Conservation (phyloP, 768 basidiomycete genomes). For the Calvatia gigantea region DNA sequence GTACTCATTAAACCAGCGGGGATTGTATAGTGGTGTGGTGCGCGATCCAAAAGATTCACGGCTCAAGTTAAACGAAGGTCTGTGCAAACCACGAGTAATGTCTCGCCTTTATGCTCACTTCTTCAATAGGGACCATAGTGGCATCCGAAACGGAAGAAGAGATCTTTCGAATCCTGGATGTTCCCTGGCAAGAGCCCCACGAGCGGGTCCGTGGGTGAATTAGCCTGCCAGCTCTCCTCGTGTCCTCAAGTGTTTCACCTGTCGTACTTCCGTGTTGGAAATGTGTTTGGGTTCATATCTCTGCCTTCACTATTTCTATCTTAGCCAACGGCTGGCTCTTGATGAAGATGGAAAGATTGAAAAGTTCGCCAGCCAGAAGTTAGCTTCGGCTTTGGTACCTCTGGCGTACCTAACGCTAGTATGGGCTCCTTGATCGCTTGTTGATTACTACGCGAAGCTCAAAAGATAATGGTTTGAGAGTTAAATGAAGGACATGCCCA, state of each 20-base stretch:
- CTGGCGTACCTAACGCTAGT: no score
- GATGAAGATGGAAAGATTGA: no score
- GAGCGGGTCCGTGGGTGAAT: constrained; percentile 54
- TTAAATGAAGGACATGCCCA: no score
- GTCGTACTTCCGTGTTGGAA: no score
- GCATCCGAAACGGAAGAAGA: constrained; percentile 86
- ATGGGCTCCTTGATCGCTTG: no score
- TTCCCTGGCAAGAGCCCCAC: constrained; percentile 83
- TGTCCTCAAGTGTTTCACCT: neutral
- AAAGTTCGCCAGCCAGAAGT: no score
- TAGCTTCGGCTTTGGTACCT: no score
- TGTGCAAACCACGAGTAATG: neutral
- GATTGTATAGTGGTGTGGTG: constrained; percentile 69
- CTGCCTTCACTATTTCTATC: no score
- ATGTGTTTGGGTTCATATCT: no score
- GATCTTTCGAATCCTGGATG: constrained; percentile 74
- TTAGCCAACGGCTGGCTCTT: no score
- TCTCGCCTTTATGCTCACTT: neutral
- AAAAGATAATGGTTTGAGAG: no score
- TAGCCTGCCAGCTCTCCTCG: neutral
- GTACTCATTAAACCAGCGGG: constrained; percentile 85
- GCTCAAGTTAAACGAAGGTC: constrained; percentile 61
- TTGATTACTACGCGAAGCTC: no score
- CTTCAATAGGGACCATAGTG: constrained; percentile 52
- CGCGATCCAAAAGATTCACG: constrained; percentile 63